Conservation (phyloP, 495 filamentous ascomycete species). For the Lasiosphaeria miniovina region DNA sequence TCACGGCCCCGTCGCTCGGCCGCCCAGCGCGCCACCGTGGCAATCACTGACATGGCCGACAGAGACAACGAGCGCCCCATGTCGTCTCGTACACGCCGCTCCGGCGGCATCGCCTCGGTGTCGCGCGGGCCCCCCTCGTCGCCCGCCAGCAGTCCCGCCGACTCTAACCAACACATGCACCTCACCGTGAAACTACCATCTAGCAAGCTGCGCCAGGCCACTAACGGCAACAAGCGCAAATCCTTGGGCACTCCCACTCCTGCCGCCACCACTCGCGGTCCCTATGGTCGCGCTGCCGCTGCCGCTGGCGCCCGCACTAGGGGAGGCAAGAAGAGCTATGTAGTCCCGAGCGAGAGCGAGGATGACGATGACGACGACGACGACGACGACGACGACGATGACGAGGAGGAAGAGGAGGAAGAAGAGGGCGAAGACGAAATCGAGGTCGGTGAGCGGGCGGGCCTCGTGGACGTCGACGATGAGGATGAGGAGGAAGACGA, state of each 20-base stretch:
- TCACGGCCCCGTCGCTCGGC: slow-evolving; percentile 46
- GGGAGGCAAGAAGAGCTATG: slow-evolving; percentile 65
- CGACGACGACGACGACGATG: slow-evolving; percentile 42
- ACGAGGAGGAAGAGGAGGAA: slow-evolving; percentile 39
- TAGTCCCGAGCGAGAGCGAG: slow-evolving; percentile 58
- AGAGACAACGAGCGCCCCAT: slow-evolving; percentile 47
- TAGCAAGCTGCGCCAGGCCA: slow-evolving; percentile 77
- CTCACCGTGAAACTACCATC: slow-evolving; percentile 83
- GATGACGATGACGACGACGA: slow-evolving; percentile 51
- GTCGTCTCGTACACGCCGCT: slow-evolving; percentile 50
- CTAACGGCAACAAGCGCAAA: slow-evolving; percentile 41
- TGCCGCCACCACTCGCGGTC: slow-evolving; percentile 24
- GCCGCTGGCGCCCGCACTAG: slow-evolving; percentile 57
- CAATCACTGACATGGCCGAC: slow-evolving; percentile 51
- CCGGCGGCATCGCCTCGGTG: slow-evolving; percentile 47
- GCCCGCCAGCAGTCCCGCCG: slow-evolving; percentile 39
- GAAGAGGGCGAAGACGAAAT: slow-evolving; percentile 34
- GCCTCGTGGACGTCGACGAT: slow-evolving; percentile 26
- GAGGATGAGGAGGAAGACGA: slow-evolving; percentile 27
- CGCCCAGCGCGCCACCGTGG: slow-evolving; percentile 46
- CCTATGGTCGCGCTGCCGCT: slow-evolving; percentile 43
- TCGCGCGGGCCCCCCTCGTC: slow-evolving; percentile 56
- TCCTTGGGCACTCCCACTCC: slow-evolving; percentile 17
- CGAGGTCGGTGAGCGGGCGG: slow-evolving; percentile 38
- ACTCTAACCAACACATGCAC: slow-evolving; percentile 61